Base-by-base conservation (phyloP, 805 yeast species). In the Candida montana region DNA sequence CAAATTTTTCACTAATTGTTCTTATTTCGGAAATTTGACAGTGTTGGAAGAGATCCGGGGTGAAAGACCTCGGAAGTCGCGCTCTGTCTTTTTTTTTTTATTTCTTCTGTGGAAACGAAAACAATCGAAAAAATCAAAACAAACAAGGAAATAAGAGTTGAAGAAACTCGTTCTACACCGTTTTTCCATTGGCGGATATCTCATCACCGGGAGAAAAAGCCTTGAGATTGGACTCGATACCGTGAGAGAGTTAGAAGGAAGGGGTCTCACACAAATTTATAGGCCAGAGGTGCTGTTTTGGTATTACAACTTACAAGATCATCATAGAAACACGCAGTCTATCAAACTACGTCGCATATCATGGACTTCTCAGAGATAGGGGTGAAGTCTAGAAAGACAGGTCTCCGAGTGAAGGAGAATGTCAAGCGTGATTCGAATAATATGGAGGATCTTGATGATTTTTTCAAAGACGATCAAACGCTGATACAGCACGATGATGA, bases 391-490 rank as follows among this genome's bases (percentile, higher is more conserved):
- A 69, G 90, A n/a, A 80, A 77, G 54, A 80, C 86, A 0, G 88
- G 88, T 7, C 60, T 79, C 15, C 61, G 62, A 39, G 75, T 75
- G 8, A 70, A 65, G 34, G 61, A 62, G 19, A 65, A 69, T 44
- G 61, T 81, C 26, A 64, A 64, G 33, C 71, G 73, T 50, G 84
- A 81, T 56, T 69, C 70, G 37, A 72, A 77, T 51, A 76, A 81
- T 21, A 73, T 82, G 75, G 90, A 83, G 51, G 83, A 79, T 50
- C 55, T 83, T 13, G 81, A 79, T 48, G 88, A 81, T 42, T 83
- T 81, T 57, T 83, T 81, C 40, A 69, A 68, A 35, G 83, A 78
- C 39, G 79, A 74, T 16, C 66, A 61, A 20, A 59, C 58, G 5
- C 33, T 16, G 26, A 31, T 18, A 24, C 23, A 24, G 19, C 19